These are phyloP conservation scores for Bipolaris gigantea DNA, from an alignment of 2,329 filamentous ascomycete species.

Conservation along the genomic window DNA sequence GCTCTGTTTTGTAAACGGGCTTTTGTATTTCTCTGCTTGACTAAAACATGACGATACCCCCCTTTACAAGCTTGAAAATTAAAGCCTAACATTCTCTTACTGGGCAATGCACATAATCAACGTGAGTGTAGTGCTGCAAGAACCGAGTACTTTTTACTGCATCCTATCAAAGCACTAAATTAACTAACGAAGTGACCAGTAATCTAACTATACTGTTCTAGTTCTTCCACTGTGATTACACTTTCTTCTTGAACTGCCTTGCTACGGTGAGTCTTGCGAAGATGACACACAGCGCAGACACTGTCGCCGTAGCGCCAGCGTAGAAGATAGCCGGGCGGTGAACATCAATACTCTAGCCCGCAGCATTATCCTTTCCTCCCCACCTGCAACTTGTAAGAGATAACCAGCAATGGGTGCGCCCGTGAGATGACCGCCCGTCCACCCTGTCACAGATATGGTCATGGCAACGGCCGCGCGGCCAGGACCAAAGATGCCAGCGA, in stretches of 20 bases:
- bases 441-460: slow-evolving; percentile 34
- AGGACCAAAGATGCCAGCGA: slow-evolving; percentile 33
- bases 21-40: background rate
- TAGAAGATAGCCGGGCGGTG: slow-evolving; percentile 39
- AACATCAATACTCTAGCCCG: slow-evolving; percentile 20
- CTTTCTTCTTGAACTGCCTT: slow-evolving; percentile 23
- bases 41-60: background rate
- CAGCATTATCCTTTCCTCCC: slow-evolving; percentile 12
- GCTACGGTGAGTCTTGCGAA: slow-evolving; percentile 25
- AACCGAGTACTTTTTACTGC: background rate
- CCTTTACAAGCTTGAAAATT: background rate
- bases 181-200: background rate
- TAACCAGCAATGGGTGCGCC: slow-evolving; percentile 34
- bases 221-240: background rate
- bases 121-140: background rate
- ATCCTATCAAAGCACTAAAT: background rate
- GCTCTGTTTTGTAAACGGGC: background rate
- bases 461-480: slow-evolving; percentile 33
- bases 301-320: slow-evolving; percentile 29
- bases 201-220: background rate
- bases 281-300: slow-evolving; percentile 26
- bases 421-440: slow-evolving; percentile 32
- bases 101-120: background rate
- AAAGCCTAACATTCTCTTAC: background rate
- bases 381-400: slow-evolving; percentile 30